phyloP scores from a whole-genome alignment of 257 asterid genomes.

The Mitragyna speciosa region DNA sequence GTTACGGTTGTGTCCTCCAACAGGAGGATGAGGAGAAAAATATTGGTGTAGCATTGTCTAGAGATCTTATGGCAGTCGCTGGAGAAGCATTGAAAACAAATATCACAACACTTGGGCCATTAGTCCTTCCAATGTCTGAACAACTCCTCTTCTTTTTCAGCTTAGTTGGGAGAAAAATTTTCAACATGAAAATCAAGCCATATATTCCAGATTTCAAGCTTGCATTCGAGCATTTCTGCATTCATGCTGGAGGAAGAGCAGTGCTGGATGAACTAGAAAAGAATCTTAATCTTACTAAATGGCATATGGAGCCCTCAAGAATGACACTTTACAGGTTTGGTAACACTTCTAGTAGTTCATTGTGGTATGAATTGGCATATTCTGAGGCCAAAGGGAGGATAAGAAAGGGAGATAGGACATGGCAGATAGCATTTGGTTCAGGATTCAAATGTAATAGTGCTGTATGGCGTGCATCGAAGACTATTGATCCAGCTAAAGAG shows the following conservation, averaged over 20 bases:
- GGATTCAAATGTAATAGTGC: slow-evolving; percentile 61
- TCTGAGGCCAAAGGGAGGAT: slow-evolving; percentile 54
- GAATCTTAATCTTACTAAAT: slow-evolving; percentile 35
- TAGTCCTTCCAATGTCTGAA: no score
- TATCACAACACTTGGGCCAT: no score
- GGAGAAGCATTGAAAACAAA: neutral
- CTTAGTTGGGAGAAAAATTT: slow-evolving; percentile 4
- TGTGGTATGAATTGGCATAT: slow-evolving; percentile 54
- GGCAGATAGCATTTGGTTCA: slow-evolving; percentile 61
- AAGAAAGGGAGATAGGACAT: slow-evolving; percentile 44
- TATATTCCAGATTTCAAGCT: slow-evolving; percentile 52
- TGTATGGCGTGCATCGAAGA: slow-evolving; percentile 45
- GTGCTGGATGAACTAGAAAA: slow-evolving; percentile 51
- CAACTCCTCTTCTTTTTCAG: no score
- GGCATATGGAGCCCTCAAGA: slow-evolving; percentile 60
- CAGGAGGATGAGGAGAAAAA: slow-evolving; percentile 26
- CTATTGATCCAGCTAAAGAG: slow-evolving; percentile 39
- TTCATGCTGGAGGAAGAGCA: no score
- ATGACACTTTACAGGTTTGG: slow-evolving; percentile 55
- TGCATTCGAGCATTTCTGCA: slow-evolving; percentile 55
- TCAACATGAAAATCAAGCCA: slow-evolving; percentile 45
- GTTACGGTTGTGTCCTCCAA: slow-evolving; percentile 27
- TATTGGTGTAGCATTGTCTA: slow-evolving; percentile 26
- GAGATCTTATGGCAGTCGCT: slow-evolving; percentile 11
- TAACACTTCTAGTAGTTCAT: slow-evolving; percentile 48